These are phyloP conservation scores for Peziza echinospora DNA, from an alignment of 495 filamentous ascomycete genomes.

Conservation along the genomic window DNA sequence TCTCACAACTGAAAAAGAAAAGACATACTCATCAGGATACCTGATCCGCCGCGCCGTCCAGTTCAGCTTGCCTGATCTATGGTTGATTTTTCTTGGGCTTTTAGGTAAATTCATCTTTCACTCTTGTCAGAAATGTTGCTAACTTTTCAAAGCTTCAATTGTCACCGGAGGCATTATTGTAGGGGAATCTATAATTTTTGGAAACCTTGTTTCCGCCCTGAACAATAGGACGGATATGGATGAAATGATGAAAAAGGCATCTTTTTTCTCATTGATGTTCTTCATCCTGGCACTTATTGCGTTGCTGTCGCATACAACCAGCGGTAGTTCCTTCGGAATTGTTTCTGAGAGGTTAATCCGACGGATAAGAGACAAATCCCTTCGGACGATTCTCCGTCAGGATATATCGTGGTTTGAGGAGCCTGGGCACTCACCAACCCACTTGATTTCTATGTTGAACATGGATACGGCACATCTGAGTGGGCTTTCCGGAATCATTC, in stretches of 20 bases:
- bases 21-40: not conserved
- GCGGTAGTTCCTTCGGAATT: constrained; percentile 27
- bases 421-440: constrained; percentile 27
- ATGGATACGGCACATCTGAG: constrained; percentile 29
- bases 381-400: constrained; percentile 27
- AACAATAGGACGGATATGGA: constrained; percentile 10
- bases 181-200: constrained; percentile 30
- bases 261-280: constrained; percentile 33
- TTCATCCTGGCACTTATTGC: constrained; percentile 30
- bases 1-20: not conserved
- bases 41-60: constrained; percentile 1
- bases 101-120: not conserved
- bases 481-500: constrained; percentile 24
- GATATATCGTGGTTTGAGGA: constrained; percentile 30
- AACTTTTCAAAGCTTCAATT: constrained; percentile 15
- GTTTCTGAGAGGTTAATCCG: constrained; percentile 28
- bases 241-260: constrained; percentile 17
- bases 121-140: not conserved
- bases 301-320: constrained; percentile 25
- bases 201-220: constrained; percentile 25
- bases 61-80: constrained; percentile 12
- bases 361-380: constrained; percentile 25
- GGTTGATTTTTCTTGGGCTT: constrained; percentile 13
- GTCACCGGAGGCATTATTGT: constrained; percentile 26
- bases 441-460: constrained; percentile 30